phyloP scores from a whole-genome alignment of 2,329 filamentous ascomycete genomes.

The Coniochaeta sp. region DNA sequence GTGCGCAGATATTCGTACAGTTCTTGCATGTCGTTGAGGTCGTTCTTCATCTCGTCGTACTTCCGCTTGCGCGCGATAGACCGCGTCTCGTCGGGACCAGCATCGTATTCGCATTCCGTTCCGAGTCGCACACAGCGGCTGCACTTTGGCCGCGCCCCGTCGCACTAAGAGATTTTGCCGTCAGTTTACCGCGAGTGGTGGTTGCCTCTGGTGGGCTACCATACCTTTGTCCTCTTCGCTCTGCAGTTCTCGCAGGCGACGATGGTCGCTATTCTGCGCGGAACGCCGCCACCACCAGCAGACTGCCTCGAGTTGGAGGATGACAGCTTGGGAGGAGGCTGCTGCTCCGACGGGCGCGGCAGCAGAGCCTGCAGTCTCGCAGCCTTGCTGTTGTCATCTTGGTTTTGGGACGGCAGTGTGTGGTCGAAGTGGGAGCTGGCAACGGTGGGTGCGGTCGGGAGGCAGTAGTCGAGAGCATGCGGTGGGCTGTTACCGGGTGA shows the following conservation, averaged over 20 bases:
- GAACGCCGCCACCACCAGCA: not conserved
- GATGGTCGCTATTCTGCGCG: not conserved
- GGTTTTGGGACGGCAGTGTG: not conserved
- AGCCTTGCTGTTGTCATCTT: not conserved
- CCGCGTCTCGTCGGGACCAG: conserved; percentile 1
- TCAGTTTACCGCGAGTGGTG: not conserved
- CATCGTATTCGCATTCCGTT: conserved; percentile 1
- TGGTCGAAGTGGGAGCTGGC: not conserved
- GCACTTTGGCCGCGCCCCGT: conserved; percentile 2
- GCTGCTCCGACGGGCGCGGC: not conserved
- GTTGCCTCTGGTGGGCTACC: not conserved
- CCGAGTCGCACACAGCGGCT: not conserved
- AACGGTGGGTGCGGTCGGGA: not conserved
- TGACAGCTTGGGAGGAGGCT: not conserved
- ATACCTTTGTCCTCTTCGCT: conserved; percentile 2
- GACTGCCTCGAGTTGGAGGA: not conserved
- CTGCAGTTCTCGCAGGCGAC: conserved; percentile 1
- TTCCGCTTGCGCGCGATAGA: conserved; percentile 3
- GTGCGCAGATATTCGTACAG: not conserved
- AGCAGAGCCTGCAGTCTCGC: not conserved
- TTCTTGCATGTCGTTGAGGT: not conserved
- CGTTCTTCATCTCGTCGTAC: conserved; percentile 2
- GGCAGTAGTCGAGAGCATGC: not conserved
- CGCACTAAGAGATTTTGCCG: not conserved
- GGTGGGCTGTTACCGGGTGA: not conserved